Conservation (phyloP, 306 rosid species). For the Rosa chinensis region DNA sequence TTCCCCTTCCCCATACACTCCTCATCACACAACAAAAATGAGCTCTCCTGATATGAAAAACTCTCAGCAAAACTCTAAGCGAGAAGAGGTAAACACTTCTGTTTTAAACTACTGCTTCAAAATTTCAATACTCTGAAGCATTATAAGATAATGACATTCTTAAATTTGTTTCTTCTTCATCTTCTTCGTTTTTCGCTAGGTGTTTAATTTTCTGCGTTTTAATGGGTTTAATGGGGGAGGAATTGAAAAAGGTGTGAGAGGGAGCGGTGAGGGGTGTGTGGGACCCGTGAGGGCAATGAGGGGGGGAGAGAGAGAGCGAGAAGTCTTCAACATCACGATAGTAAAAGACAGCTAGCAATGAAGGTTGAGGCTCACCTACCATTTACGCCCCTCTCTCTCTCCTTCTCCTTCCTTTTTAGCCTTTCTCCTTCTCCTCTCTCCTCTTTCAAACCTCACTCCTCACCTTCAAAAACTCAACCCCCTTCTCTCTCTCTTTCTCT, state of each 20-base stretch:
- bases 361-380: conserved; percentile 81
- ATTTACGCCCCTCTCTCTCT: conserved; percentile 38
- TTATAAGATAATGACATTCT: accelerated
- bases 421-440: conserved; percentile 40
- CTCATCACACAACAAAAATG: not conserved
- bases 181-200: not conserved
- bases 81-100: not conserved
- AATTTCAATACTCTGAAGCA: not conserved
- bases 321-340: conserved; percentile 73
- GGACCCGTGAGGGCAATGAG: conserved; percentile 42
- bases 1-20: not conserved
- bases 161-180: too few species aligned
- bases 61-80: too few species aligned
- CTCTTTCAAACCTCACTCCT: conserved; percentile 39
- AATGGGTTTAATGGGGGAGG: not conserved
- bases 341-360: conserved; percentile 98
- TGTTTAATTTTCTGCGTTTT: not conserved
- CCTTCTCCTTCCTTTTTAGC: conserved; percentile 41
- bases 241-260: not conserved
- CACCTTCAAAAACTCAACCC: not conserved
- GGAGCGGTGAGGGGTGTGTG: conserved; percentile 33
- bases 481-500: conserved; percentile 2
- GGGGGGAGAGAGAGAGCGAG: conserved; percentile 22
- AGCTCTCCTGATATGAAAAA: too few species aligned
- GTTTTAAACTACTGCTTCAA: accelerated